Evolutionary conservation across 2,329 filamentous ascomycete genomes (phyloP).

Genomic region (Huntiella abstrusa): DNA sequence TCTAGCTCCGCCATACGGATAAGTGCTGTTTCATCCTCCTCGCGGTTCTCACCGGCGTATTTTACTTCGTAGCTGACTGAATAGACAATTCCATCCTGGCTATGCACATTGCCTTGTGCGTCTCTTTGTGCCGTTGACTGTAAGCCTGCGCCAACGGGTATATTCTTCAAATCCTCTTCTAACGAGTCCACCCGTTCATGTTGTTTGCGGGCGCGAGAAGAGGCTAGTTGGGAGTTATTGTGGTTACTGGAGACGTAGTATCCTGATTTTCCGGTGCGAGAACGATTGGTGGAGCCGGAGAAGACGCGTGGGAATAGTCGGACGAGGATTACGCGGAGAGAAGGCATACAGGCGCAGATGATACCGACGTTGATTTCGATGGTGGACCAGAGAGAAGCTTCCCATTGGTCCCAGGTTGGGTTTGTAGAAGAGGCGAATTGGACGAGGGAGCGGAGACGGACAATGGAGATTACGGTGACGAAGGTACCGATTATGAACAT

Average conservation of each 20-base stretch:
- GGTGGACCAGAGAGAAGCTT: conserved; percentile 16
- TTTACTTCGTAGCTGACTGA: conserved; percentile 7
- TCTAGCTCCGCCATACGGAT: conserved; percentile 9
- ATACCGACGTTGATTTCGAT: conserved; percentile 19
- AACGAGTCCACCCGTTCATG: no score
- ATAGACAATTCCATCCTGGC: conserved; percentile 3
- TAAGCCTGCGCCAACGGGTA: no score
- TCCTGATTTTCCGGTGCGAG: neutral
- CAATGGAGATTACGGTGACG: conserved; percentile 17
- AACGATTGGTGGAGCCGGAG: conserved; percentile 14
- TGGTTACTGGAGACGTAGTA: conserved; percentile 15
- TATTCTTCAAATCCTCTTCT: no score
- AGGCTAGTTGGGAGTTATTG: neutral
- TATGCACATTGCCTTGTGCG: no score
- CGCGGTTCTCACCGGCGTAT: conserved; percentile 1
- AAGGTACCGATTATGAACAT: conserved; percentile 27
- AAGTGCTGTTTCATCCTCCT: conserved; percentile 4
- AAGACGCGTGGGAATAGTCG: conserved; percentile 18
- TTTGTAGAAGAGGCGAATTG: conserved; percentile 16
- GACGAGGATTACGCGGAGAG: conserved; percentile 16
- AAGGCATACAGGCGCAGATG: conserved; percentile 19
- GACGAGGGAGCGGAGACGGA: conserved; percentile 17
- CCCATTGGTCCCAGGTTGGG: conserved; percentile 17
- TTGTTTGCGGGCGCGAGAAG: no score
- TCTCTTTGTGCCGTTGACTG: no score